Conservation (phyloP, 192 early-diverging fungal species). For the Dimargaris verticillata region DNA sequence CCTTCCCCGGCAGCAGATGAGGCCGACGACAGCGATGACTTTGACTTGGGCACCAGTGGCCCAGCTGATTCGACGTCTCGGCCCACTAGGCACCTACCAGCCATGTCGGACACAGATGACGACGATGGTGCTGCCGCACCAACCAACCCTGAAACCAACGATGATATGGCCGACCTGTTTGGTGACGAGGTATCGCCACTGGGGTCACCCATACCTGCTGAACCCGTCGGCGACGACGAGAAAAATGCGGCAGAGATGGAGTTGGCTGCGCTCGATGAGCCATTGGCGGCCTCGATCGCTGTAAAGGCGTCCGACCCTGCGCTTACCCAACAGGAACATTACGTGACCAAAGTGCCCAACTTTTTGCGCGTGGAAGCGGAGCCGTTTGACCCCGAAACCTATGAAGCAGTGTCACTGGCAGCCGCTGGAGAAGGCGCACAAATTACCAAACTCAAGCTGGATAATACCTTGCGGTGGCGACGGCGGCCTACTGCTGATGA, state of each 20-base stretch:
- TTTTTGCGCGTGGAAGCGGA: slow-evolving; percentile 46
- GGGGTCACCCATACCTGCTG: neutral
- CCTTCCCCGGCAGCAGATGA: slow-evolving; percentile 1
- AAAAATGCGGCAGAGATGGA: neutral
- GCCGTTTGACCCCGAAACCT: slow-evolving; percentile 43
- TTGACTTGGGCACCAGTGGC: neutral
- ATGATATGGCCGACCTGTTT: slow-evolving; percentile 5
- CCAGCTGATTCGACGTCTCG: neutral
- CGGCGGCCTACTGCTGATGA: slow-evolving; percentile 5
- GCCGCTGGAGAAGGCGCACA: slow-evolving; percentile 20
- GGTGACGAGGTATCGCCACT: neutral
- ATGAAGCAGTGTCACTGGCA: slow-evolving; percentile 27
- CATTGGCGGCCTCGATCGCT: neutral
- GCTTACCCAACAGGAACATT: slow-evolving; percentile 8
- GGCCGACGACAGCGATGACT: slow-evolving; percentile 7
- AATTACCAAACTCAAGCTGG: slow-evolving; percentile 28
- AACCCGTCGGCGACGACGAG: neutral
- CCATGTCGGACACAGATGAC: neutral
- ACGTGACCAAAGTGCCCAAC: slow-evolving; percentile 40
- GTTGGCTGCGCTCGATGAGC: neutral
- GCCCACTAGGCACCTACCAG: neutral
- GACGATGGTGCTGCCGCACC: neutral
- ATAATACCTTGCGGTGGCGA: slow-evolving; percentile 69
- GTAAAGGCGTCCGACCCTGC: too few relatives aligned
- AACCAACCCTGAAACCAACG: neutral